phyloP scores from a whole-genome alignment of 345 rosid genomes.

The Nephelium lappaceum region DNA sequence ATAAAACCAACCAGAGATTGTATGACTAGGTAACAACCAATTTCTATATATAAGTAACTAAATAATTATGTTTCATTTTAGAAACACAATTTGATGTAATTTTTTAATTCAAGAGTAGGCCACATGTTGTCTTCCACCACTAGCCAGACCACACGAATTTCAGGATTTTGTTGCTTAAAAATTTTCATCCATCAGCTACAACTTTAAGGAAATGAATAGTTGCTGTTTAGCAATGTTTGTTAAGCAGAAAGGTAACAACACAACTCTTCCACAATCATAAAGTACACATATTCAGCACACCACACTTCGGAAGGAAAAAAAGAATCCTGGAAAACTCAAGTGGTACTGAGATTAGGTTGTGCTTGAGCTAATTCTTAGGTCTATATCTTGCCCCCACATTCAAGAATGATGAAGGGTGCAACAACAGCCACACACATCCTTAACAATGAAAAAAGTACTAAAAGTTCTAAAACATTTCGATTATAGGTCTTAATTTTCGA shows the following conservation, averaged over 20 bases:
- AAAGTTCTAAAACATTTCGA: neutral
- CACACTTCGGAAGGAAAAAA: neutral
- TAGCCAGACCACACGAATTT: neutral
- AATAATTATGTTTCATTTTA: neutral
- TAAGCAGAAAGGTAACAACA: neutral
- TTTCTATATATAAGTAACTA: neutral
- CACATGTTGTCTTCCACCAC: neutral
- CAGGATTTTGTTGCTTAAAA: neutral
- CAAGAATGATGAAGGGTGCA: neutral
- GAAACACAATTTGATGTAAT: neutral
- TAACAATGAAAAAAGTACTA: neutral
- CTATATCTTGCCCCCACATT: neutral
- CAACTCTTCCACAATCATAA: neutral
- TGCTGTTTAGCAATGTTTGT: neutral
- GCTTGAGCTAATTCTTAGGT: neutral
- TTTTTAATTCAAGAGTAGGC: neutral
- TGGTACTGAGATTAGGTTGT: neutral
- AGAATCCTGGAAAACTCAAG: neutral
- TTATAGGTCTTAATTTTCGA: neutral
- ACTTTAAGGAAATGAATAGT: neutral
- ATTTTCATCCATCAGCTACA: neutral
- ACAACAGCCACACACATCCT: neutral
- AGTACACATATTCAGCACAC: neutral
- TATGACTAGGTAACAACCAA: neutral
- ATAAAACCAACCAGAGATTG: slow-evolving; percentile 17